These are phyloP conservation scores for Cytospora piceae DNA, from an alignment of 2,329 filamentous ascomycete species.

Conservation along the genomic window DNA sequence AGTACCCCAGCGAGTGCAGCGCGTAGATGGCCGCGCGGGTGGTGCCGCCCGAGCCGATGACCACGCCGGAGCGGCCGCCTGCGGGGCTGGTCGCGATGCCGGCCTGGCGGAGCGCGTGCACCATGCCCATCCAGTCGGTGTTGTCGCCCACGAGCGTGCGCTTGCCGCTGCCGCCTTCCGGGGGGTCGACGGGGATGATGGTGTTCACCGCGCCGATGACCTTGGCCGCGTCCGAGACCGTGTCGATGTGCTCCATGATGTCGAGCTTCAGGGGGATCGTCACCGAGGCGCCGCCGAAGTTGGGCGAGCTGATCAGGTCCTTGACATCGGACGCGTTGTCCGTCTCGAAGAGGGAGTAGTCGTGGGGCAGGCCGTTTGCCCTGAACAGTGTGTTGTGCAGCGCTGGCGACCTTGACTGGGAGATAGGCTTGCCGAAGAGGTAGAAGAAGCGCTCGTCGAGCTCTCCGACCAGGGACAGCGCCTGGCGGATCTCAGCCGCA, in stretches of 20 bases:
- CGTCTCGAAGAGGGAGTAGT: constrained; percentile 80
- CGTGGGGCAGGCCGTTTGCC: constrained; percentile 78
- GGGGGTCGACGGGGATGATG: constrained; percentile 64
- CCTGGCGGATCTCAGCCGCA: constrained; percentile 82
- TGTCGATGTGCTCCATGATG: constrained; percentile 79
- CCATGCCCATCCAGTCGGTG: constrained; percentile 95
- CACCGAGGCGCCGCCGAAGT: constrained; percentile 92
- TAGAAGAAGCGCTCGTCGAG: constrained; percentile 78
- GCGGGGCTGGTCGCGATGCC: constrained; percentile 55
- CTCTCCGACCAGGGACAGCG: constrained; percentile 77
- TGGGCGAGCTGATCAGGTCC: constrained; percentile 66
- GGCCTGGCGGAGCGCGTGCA: constrained; percentile 71
- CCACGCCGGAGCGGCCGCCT: constrained; percentile 62
- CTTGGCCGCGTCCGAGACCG: constrained; percentile 76
- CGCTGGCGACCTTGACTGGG: constrained; percentile 80
- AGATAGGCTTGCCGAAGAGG: constrained; percentile 85
- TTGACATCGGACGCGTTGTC: constrained; percentile 63
- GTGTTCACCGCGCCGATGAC: constrained; percentile 95
- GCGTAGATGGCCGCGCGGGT: constrained; percentile 90
- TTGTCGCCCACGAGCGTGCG: constrained; percentile 79
- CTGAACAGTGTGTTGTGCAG: constrained; percentile 87
- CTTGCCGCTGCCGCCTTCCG: constrained; percentile 44
- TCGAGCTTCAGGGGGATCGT: constrained; percentile 95
- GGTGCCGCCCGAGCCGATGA: constrained; percentile 91
- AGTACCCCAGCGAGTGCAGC: constrained; percentile 79